Evolutionary conservation across 352 stramenopile species (phyloP), one percentile per base, ranked within the genome.

Genomic region (Elongisporangium undulatum): DNA sequence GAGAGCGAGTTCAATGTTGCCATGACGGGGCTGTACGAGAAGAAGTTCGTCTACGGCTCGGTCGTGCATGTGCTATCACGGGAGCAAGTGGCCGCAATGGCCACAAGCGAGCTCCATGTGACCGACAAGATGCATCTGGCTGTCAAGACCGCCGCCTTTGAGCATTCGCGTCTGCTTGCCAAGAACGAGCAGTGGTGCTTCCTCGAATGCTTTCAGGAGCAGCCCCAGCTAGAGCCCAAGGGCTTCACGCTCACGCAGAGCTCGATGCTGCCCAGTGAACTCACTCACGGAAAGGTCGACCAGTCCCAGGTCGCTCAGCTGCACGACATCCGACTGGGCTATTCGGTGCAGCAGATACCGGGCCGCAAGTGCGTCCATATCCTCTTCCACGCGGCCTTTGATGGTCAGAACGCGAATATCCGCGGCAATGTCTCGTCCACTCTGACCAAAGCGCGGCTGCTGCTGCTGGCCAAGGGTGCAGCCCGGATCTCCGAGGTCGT

Each of bases 151-250:
- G 64, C 60, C 3, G 74, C 69, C 22, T 86, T 84, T 24, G 63
- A 66, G 26, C 67, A 69, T 3, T 79, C 74, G 0, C 65, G 60
- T 7, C 45, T 78, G 9, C 34, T 82, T 2, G 71, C 59, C 9
- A 65, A 59, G 10, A 79, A 82, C 19, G 68, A 85, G 45, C 66
- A 82, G 52, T 82, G 73, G 73, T 82, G 70, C 38, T 85, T 75
- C 49, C 66, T 85, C 10, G 75, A 85, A 45, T 65, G 70, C 24
- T 80, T 78, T 50, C 67, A 55, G 38, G 67, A 63, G 15, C 74
- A 59, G 5, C 68, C 72, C 23, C 58, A 71, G 7, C 67, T 61
- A 15, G 72, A 62, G 5, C 68, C 72, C 22, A 55, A 71, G 7
- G 70, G 70, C 10, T 78, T 75, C 48, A 60, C 61, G 12, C 17